Percentiles rank a stretch among this genome's conserved stretches.
Evolutionary conservation across 2,329 filamentous ascomycete genomes (phyloP).

Genomic region (Phialemonium atrogriseum): DNA sequence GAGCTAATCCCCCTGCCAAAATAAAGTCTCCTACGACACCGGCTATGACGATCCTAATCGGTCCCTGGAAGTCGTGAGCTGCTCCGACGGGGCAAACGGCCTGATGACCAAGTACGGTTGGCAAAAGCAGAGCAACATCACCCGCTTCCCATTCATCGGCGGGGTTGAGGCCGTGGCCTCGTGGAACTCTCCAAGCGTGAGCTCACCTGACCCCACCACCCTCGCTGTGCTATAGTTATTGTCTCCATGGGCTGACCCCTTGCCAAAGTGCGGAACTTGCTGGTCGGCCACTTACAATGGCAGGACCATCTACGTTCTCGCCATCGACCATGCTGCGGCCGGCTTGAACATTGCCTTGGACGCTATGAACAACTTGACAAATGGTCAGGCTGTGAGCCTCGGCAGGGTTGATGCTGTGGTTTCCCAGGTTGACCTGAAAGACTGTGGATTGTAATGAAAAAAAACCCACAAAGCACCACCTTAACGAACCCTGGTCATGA

Average conservation of each 20-base stretch:
- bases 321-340: conserved; percentile 40
- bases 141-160: conserved; percentile 46
- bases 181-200: conserved; percentile 42
- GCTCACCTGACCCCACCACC: conserved; percentile 7
- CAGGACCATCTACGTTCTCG: conserved; percentile 44
- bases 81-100: conserved; percentile 61
- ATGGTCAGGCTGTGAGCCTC: conserved; percentile 36
- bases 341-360: conserved; percentile 50
- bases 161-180: conserved; percentile 41
- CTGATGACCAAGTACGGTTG: conserved; percentile 55
- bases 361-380: conserved; percentile 49
- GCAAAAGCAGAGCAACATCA: conserved; percentile 42
- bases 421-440: conserved; percentile 30
- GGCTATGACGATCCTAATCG: conserved; percentile 57
- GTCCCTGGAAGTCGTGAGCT: conserved; percentile 49
- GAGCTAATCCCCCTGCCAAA: background rate
- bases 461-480: too few relatives aligned
- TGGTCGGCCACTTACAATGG: conserved; percentile 45
- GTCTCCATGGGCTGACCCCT: conserved; percentile 10
- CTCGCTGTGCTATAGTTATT: background rate
- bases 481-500: too few relatives aligned
- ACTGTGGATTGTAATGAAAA: conserved; percentile 29
- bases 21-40: conserved; percentile 61
- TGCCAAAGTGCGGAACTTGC: conserved; percentile 48
- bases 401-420: conserved; percentile 45